phyloP scores from a whole-genome alignment of 352 stramenopile species.

The Elongisporangium anandrum region DNA sequence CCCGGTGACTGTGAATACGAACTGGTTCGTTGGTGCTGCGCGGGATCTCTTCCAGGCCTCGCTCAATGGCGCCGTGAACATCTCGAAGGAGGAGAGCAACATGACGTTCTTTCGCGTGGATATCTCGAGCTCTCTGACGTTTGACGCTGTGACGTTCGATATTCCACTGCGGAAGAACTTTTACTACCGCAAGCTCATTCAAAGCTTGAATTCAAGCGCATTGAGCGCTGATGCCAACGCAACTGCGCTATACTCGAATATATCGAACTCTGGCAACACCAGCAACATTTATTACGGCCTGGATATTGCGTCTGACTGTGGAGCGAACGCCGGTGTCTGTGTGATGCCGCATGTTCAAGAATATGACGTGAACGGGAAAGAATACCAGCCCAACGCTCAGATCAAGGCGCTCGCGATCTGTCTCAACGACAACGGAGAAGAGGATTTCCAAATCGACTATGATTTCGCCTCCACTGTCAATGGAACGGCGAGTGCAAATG shows the following conservation, averaged over 20 bases:
- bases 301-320: constrained; percentile 11
- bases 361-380: constrained; percentile 3
- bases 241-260: constrained; percentile 3
- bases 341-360: constrained; percentile 8
- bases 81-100: background rate
- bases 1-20: background rate
- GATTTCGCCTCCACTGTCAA: background rate
- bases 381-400: background rate
- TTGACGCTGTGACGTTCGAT: constrained; percentile 37
- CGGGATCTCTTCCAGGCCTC: background rate
- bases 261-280: background rate
- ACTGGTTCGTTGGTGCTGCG: background rate
- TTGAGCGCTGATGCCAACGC: constrained; percentile 2
- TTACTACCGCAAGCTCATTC: constrained; percentile 9
- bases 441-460: background rate
- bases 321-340: constrained; percentile 22
- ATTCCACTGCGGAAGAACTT: constrained; percentile 23
- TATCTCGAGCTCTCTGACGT: constrained; percentile 12
- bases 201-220: constrained; percentile 2
- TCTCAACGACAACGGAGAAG: background rate
- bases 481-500: background rate
- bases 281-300: constrained; percentile 9
- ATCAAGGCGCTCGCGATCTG: background rate
- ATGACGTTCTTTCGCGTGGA: background rate
- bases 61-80: background rate